Evolutionary conservation across 371 early-diverging fungal genomes (phyloP).

Genomic region (Mucor circinelloides): DNA sequence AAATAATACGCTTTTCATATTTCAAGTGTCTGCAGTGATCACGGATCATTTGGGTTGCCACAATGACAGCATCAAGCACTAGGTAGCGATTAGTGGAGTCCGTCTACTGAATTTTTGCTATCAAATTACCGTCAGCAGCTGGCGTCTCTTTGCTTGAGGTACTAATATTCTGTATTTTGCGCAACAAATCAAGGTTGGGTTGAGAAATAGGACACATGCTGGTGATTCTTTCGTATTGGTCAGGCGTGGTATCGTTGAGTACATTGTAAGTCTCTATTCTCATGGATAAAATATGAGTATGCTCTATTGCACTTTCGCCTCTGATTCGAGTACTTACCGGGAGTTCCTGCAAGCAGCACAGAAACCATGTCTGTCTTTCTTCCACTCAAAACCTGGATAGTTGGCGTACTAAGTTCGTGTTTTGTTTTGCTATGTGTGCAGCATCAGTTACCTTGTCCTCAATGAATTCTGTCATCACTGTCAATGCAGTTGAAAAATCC

Average conservation of each 20-base stretch:
- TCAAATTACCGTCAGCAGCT: constrained; percentile 41
- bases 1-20: constrained; percentile 64
- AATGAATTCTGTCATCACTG: constrained; percentile 35
- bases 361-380: constrained; percentile 45
- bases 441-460: constrained; percentile 39
- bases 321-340: constrained; percentile 19
- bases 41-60: constrained; percentile 60
- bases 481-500: constrained; percentile 48
- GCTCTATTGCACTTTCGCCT: not conserved
- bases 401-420: not conserved
- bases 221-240: constrained; percentile 39
- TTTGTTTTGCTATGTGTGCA: not conserved
- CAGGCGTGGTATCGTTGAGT: constrained; percentile 23
- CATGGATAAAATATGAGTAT: not conserved
- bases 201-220: constrained; percentile 15
- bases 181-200: constrained; percentile 27
- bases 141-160: constrained; percentile 31
- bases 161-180: constrained; percentile 28
- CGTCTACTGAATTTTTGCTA: not conserved
- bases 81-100: not conserved
- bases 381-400: constrained; percentile 28
- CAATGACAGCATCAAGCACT: constrained; percentile 69
- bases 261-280: constrained; percentile 33
- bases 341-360: constrained; percentile 41
- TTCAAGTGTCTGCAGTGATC: constrained; percentile 63